These are phyloP conservation scores for Amphicarpaea edgeworthii DNA, from an alignment of 306 rosid species.

Conservation along the genomic window DNA sequence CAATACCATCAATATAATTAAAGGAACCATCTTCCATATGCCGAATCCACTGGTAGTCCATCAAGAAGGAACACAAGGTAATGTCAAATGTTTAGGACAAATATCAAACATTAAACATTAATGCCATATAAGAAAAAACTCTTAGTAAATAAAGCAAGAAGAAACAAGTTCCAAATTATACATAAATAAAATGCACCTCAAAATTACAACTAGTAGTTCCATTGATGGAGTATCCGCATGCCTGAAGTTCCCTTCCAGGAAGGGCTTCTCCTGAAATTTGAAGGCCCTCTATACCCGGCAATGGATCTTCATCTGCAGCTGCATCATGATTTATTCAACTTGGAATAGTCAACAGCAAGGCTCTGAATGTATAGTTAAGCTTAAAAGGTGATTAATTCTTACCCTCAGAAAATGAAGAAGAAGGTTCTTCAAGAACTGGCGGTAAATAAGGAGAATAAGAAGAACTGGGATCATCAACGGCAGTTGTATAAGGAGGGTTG, in stretches of 20 bases:
- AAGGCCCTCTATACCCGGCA: constrained; percentile 87
- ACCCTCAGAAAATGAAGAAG: constrained; percentile 98
- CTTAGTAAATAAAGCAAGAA: constrained; percentile 39
- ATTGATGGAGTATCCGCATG: constrained; percentile 79
- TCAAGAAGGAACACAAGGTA: constrained; percentile 43
- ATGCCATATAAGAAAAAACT: constrained; percentile 3
- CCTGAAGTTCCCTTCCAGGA: constrained; percentile 95
- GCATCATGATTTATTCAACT: constrained; percentile 48
- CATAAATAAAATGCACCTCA: constrained; percentile 70
- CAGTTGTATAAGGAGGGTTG: constrained; percentile 67
- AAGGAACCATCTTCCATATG: constrained; percentile 94
- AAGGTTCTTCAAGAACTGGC: constrained; percentile 92
- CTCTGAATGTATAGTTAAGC: constrained; percentile 17
- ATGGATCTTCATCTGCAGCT: constrained; percentile 96
- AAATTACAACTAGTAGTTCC: constrained; percentile 96
- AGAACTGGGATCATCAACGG: constrained; percentile 76
- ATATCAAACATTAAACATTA: constrained; percentile 35
- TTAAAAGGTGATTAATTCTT: constrained; percentile 37
- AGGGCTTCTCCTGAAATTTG: constrained; percentile 91
- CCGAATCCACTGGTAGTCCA: constrained; percentile 82
- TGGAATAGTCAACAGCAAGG: constrained; percentile 35
- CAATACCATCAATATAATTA: constrained; percentile 83
- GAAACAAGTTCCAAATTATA: constrained; percentile 34
- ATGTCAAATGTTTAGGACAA: constrained; percentile 28
- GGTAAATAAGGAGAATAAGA: constrained; percentile 77